Conservation (phyloP, 2,329 filamentous ascomycete genomes). For the Talaromyces amestolkiae region DNA sequence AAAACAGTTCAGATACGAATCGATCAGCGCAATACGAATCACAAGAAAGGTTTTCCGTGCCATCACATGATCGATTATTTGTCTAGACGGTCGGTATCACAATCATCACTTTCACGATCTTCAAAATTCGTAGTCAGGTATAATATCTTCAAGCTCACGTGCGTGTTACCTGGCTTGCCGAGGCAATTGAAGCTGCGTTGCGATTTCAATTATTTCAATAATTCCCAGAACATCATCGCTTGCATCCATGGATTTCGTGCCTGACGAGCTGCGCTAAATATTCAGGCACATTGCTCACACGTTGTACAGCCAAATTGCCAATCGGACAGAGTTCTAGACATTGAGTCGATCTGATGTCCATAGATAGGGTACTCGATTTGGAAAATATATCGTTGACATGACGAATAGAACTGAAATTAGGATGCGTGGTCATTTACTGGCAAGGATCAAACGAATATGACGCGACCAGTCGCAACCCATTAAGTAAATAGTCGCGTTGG, state of each 20-base stretch:
- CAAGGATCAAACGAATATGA: too few relatives aligned
- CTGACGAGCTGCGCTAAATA: background rate
- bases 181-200: background rate
- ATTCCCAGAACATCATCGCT: background rate
- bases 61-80: background rate
- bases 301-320: background rate
- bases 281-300: background rate
- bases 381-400: background rate
- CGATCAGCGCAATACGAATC: background rate
- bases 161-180: background rate
- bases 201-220: background rate
- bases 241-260: background rate
- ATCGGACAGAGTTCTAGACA: background rate
- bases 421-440: background rate
- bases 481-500: background rate
- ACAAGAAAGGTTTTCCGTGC: background rate
- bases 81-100: background rate
- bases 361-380: background rate
- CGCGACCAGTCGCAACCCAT: background rate
- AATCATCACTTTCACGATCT: background rate
- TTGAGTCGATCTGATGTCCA: background rate
- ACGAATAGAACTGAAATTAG: background rate
- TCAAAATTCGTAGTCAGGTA: background rate
- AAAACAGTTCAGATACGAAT: constrained; percentile 3
- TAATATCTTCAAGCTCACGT: background rate